Conservation (phyloP, 2,329 filamentous ascomycete species). For the Didymella lethalis region DNA sequence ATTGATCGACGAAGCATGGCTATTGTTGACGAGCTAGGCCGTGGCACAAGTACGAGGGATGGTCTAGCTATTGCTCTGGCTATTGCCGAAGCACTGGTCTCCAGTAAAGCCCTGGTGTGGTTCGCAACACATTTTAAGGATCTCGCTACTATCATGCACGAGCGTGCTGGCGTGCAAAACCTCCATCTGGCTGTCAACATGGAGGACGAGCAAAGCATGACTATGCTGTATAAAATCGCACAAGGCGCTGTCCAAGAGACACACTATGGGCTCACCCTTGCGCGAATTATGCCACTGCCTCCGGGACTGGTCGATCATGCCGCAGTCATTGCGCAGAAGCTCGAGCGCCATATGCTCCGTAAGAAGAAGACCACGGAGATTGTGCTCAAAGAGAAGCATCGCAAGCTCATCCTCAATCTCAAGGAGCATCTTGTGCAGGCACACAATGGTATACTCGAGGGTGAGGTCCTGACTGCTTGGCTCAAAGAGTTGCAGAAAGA, state of each 20-base stretch:
- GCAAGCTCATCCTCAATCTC: constrained; percentile 77
- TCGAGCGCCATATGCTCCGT: constrained; percentile 66
- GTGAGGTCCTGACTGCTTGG: constrained; percentile 69
- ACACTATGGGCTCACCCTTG: constrained; percentile 86
- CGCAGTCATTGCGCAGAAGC: constrained; percentile 67
- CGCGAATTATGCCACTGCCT: constrained; percentile 77
- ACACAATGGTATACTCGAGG: constrained; percentile 69
- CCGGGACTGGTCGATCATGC: constrained; percentile 71
- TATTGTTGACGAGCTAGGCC: constrained; percentile 90
- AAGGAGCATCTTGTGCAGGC: constrained; percentile 77
- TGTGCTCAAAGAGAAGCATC: constrained; percentile 66
- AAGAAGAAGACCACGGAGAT: constrained; percentile 67
- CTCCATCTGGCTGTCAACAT: constrained; percentile 80
- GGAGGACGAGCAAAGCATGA: constrained; percentile 68
- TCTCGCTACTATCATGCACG: constrained; percentile 75
- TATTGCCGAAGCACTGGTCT: constrained; percentile 85
- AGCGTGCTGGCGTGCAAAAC: constrained; percentile 80
- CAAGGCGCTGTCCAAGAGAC: constrained; percentile 74
- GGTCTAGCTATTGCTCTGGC: constrained; percentile 89
- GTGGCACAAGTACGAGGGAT: constrained; percentile 88
- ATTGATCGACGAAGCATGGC: constrained; percentile 78
- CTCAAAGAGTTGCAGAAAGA: constrained; percentile 74
- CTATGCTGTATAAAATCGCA: constrained; percentile 85
- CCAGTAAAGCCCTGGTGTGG: constrained; percentile 81
- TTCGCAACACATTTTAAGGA: constrained; percentile 95